Percentiles rank a stretch among this genome's conserved stretches.
These are phyloP conservation scores for Aureobasidium sp. DNA, from an alignment of 2,329 filamentous ascomycete species.

Conservation along the genomic window DNA sequence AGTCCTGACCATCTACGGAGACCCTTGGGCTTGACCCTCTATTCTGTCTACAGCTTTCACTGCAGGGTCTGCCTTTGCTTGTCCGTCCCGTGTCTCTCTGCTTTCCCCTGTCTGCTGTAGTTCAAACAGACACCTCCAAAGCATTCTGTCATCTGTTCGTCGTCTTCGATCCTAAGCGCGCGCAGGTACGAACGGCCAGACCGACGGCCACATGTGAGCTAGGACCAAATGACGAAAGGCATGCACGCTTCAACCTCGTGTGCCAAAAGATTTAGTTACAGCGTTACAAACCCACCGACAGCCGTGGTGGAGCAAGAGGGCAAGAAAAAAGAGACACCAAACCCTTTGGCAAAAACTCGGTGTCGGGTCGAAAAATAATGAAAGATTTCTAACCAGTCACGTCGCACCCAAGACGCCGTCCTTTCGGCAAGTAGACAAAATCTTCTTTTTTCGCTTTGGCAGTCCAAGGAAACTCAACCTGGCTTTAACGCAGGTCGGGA, in stretches of 20 bases:
- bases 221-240: not conserved
- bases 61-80: not conserved
- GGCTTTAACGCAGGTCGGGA: not conserved
- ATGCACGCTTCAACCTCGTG: not conserved
- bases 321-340: not conserved
- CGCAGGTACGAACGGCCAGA: not conserved
- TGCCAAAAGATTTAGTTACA: not conserved
- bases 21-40: not conserved
- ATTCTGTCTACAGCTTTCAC: not conserved
- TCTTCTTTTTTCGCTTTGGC: not conserved
- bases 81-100: not conserved
- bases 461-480: not conserved
- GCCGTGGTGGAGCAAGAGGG: not conserved
- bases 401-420: not conserved
- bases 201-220: not conserved
- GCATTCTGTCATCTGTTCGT: not conserved
- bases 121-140: not conserved
- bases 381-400: constrained; percentile 8
- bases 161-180: not conserved
- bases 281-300: not conserved
- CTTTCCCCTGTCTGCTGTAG: not conserved
- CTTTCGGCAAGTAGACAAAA: constrained; percentile 1
- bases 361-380: too few relatives aligned
- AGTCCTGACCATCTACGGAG: not conserved
- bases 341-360: constrained; percentile 1